Base-by-base conservation (phyloP, 257 asterid species). In the Prunella vulgaris region DNA sequence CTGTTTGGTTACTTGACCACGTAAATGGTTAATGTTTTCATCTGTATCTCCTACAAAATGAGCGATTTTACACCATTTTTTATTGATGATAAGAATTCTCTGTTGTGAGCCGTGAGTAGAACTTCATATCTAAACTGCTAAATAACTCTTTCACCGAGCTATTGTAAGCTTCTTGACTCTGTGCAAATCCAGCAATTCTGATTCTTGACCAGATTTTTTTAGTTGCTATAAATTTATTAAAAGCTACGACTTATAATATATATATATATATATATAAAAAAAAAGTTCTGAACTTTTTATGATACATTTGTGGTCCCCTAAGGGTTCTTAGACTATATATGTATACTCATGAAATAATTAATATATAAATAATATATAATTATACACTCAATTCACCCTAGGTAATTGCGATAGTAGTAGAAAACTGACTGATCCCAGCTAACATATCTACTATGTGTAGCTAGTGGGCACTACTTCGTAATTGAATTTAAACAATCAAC, bases 61-160 rank as follows among this genome's bases (percentile, higher is more conserved):
- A 78, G 62, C 5, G 35, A 78, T 46, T 77, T 68, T 17, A 48
- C 76, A 27, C 28, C 71, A 51, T 57, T 76, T 62, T 69, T 65
- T 15, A n/a, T 59, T 10, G 9, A 13, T 10, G 86, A n/a, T n/a
- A n/a, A 21, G 5, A 78, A 68, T 21, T 74, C 84, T 78, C 97
- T 84, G 65, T 77, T 72, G 76, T 85, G 96, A 7, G 97, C 90
- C 32, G 64, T 67, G 10, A 64, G 69, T 15, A 94, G 85, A 76
- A 56, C 68, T 64, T 87, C 90, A 15, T 76, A 78, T 70, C n/a
- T n/a, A n/a, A n/a, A n/a, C n/a, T n/a, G n/a, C n/a, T n/a, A n/a
- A n/a, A n/a, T n/a, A n/a, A n/a, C n/a, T n/a, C n/a, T n/a, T n/a
- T n/a, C n/a, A n/a, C n/a, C n/a, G n/a, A n/a, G n/a, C n/a, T n/a